A percentile compares a stretch with the other conserved stretches of the same genome.
phyloP scores from a whole-genome alignment of 1,139 yeast genomes.

The Yamadazyma epiphylla region DNA sequence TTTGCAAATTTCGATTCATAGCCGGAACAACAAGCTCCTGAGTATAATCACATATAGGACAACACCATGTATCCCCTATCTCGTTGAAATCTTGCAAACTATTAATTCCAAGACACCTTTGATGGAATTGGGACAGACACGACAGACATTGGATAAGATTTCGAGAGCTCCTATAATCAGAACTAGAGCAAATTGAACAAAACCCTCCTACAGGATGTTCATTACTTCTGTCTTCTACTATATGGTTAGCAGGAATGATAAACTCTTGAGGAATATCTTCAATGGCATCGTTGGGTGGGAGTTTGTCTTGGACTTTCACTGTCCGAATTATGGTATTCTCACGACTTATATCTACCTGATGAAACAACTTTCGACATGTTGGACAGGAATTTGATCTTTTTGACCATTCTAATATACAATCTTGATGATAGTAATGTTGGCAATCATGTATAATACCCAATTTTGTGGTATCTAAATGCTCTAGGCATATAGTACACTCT shows the following conservation, averaged over 20 bases:
- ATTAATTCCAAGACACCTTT: conserved; percentile 28
- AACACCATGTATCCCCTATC: conserved; percentile 26
- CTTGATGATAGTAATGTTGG: conserved; percentile 41
- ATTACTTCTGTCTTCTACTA: not conserved
- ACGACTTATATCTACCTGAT: conserved; percentile 21
- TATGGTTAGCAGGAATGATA: conserved; percentile 19
- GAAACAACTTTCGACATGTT: conserved; percentile 41
- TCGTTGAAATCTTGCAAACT: conserved; percentile 11
- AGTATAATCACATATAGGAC: conserved; percentile 41
- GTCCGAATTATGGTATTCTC: conserved; percentile 6
- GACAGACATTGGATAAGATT: conserved; percentile 26
- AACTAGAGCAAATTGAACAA: conserved; percentile 37
- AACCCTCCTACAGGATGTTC: conserved; percentile 10
- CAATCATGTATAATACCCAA: conserved; percentile 42
- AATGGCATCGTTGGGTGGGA: conserved; percentile 34
- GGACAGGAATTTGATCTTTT: conserved; percentile 50
- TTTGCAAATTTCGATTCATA: too few species aligned
- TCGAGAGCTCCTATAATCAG: conserved; percentile 22
- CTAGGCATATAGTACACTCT: conserved; percentile 52
- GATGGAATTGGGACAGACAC: conserved; percentile 36
- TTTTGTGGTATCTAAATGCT: conserved; percentile 18
- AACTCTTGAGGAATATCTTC: conserved; percentile 38
- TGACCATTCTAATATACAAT: conserved; percentile 48
- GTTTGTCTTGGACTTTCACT: conserved; percentile 26
- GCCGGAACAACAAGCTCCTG: conserved; percentile 21